These are phyloP conservation scores for Tricholoma furcatifolium DNA, from an alignment of 768 basidiomycete genomes.

Conservation along the genomic window DNA sequence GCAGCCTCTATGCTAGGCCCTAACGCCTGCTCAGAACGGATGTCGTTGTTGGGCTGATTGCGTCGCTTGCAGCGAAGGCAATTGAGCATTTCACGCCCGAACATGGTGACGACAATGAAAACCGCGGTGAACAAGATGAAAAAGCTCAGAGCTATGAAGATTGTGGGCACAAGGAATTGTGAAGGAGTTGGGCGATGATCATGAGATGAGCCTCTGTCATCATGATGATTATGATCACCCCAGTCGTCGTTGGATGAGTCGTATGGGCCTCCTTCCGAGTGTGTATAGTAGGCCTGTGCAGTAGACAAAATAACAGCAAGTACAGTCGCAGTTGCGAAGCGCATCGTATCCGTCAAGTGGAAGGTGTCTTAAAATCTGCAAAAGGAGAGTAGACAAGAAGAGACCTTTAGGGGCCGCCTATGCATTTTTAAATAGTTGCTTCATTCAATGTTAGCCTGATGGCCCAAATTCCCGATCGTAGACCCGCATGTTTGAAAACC, in stretches of 20 bases:
- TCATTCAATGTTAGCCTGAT: too few species aligned
- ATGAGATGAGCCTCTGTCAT: too few species aligned
- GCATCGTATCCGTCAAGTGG: background rate
- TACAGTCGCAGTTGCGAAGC: background rate
- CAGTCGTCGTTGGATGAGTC: background rate
- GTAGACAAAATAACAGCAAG: background rate
- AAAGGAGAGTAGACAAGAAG: too few species aligned
- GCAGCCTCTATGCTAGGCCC: slow-evolving; percentile 8
- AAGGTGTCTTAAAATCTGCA: too few species aligned
- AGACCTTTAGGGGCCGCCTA: too few species aligned
- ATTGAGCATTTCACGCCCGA: slow-evolving; percentile 12
- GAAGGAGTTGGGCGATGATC: background rate
- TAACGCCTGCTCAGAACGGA: too few species aligned
- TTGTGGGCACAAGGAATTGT: slow-evolving; percentile 14
- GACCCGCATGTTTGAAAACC: too few species aligned
- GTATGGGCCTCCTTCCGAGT: background rate
- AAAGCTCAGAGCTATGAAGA: slow-evolving; percentile 17
- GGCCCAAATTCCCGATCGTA: too few species aligned
- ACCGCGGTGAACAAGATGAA: slow-evolving; percentile 17
- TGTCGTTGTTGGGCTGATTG: background rate
- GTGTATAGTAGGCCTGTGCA: slow-evolving; percentile 3
- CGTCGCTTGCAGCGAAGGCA: slow-evolving; percentile 6
- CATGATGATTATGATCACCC: too few species aligned
- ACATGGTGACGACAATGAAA: slow-evolving; percentile 17
- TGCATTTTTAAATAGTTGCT: too few species aligned